These are phyloP conservation scores for Boletus eberwhitei DNA, from an alignment of 768 basidiomycete species.

Conservation along the genomic window DNA sequence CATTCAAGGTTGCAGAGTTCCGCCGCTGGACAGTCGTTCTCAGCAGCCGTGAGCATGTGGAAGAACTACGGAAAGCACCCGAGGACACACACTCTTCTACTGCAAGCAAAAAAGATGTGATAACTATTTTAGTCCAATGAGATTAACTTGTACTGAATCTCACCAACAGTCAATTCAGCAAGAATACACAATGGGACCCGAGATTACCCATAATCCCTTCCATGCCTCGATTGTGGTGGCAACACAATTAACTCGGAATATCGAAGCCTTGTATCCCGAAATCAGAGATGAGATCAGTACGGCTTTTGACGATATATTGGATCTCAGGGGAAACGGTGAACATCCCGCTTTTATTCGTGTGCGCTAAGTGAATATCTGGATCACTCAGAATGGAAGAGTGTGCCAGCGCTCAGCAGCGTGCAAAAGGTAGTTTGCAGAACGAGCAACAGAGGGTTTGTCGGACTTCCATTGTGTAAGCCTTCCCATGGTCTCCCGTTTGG, in stretches of 20 bases:
- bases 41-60: too few relatives aligned
- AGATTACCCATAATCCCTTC: slow-evolving; percentile 29
- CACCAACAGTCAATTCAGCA: slow-evolving; percentile 32
- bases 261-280: slow-evolving; percentile 37
- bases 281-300: slow-evolving; percentile 41
- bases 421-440: too few relatives aligned
- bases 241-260: slow-evolving; percentile 34
- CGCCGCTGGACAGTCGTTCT: too few relatives aligned
- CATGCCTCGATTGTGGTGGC: slow-evolving; percentile 4
- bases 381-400: slow-evolving; percentile 44
- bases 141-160: not conserved
- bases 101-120: slow-evolving; percentile 33
- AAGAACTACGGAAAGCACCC: too few relatives aligned
- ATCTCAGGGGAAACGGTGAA: slow-evolving; percentile 14
- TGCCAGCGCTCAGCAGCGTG: too few relatives aligned
- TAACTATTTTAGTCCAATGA: not conserved
- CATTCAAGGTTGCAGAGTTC: too few relatives aligned
- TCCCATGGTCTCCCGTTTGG: too few relatives aligned
- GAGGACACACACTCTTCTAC: not conserved
- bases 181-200: slow-evolving; percentile 37
- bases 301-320: slow-evolving; percentile 39
- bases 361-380: not conserved
- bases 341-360: not conserved
- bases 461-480: too few relatives aligned
- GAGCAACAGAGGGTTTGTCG: too few relatives aligned